Percentiles rank a stretch among this genome's conserved stretches.
These are phyloP conservation scores for Lentinula sp. DNA, from an alignment of 768 basidiomycete genomes.

Conservation along the genomic window DNA sequence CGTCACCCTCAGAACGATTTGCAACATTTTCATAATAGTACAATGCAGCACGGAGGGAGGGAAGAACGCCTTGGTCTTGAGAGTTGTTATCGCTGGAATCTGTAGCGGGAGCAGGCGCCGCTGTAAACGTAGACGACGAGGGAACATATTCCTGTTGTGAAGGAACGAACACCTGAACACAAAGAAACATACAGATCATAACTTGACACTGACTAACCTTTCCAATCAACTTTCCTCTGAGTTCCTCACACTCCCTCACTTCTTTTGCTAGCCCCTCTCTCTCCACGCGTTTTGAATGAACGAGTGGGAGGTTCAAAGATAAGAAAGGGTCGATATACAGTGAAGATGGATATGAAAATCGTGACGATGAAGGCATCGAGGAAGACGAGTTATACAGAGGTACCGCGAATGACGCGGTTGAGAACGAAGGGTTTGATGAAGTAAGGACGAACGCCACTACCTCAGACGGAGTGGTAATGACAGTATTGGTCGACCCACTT, in stretches of 20 bases:
- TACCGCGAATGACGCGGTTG: background rate
- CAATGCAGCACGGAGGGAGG: background rate
- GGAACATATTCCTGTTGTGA: background rate
- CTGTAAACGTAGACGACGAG: background rate
- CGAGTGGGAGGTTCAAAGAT: background rate
- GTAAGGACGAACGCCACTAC: background rate
- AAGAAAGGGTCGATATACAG: conserved; percentile 1
- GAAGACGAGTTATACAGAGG: background rate
- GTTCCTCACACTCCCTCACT: background rate
- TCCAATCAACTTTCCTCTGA: background rate
- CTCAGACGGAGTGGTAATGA: background rate
- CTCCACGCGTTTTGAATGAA: background rate
- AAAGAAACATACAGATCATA: background rate
- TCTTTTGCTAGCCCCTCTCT: background rate
- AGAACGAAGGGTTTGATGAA: background rate
- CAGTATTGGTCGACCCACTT: background rate
- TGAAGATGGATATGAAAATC: background rate
- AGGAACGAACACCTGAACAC: background rate
- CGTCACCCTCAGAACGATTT: background rate
- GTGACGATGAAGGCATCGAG: background rate
- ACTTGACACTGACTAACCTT: background rate
- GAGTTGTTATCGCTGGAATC: background rate
- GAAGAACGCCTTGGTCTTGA: background rate
- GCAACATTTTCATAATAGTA: background rate
- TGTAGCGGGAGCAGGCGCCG: background rate